A percentile compares a stretch with the other conserved stretches of the same genome.
Conservation (phyloP, 306 rosid species). For the cucumber (Cucumis sativus) region Cucumber_9930_V3 NC_026657.2:18993501-18994000, state of each 20-base stretch:
- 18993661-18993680: neutral
- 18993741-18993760: neutral
- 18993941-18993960: too few species aligned
- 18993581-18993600: conserved; percentile 8
- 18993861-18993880: too few species aligned
- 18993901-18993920: too few species aligned
- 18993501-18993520: neutral
- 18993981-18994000: too few species aligned
- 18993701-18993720: neutral
- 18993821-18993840: too few species aligned
- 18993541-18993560: neutral
- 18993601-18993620: conserved; percentile 1
- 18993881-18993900: too few species aligned
- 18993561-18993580: neutral
- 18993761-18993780: too few species aligned
- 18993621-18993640: neutral
- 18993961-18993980: too few species aligned
- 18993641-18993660: neutral
- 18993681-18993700: neutral
- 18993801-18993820: too few species aligned
- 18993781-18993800: too few species aligned
- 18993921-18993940: too few species aligned
- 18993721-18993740: neutral
- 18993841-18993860: too few species aligned
- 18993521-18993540: neutral